Conservation (phyloP, 805 yeast genomes). For the Metschnikowia colocasiae region DNA sequence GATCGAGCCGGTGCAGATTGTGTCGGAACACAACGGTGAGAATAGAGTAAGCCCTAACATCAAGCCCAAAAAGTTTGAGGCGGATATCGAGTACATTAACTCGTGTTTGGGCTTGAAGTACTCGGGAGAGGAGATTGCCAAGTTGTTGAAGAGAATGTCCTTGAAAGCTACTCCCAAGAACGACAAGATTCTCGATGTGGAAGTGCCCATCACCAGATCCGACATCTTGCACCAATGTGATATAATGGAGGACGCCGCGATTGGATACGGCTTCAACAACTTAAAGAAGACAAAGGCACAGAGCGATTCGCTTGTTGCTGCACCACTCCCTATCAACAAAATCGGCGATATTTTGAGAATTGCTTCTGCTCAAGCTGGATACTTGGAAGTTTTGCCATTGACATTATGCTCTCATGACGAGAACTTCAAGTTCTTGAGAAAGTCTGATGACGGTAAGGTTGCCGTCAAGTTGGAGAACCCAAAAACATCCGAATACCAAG, state of each 20-base stretch:
- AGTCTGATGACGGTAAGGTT: slow-evolving; percentile 63
- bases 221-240: slow-evolving; percentile 97
- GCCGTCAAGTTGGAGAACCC: slow-evolving; percentile 95
- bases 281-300: slow-evolving; percentile 75
- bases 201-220: slow-evolving; percentile 90
- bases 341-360: slow-evolving; percentile 84
- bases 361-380: slow-evolving; percentile 92
- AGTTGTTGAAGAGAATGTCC: slow-evolving; percentile 76
- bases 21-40: slow-evolving; percentile 75
- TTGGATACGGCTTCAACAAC: slow-evolving; percentile 92
- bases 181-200: slow-evolving; percentile 54
- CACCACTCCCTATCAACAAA: slow-evolving; percentile 87
- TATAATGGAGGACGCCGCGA: slow-evolving; percentile 97
- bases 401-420: slow-evolving; percentile 96
- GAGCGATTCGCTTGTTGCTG: slow-evolving; percentile 74
- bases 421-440: slow-evolving; percentile 82
- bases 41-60: slow-evolving; percentile 75
- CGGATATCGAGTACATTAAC: slow-evolving; percentile 82
- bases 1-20: slow-evolving; percentile 84
- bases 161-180: slow-evolving; percentile 56
- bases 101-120: slow-evolving; percentile 85
- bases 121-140: slow-evolving; percentile 61
- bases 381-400: slow-evolving; percentile 93
- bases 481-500: slow-evolving; percentile 94
- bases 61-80: slow-evolving; percentile 61